Evolutionary conservation across 805 yeast genomes (phyloP).

Genomic region (Brettanomyces anomalus): DNA sequence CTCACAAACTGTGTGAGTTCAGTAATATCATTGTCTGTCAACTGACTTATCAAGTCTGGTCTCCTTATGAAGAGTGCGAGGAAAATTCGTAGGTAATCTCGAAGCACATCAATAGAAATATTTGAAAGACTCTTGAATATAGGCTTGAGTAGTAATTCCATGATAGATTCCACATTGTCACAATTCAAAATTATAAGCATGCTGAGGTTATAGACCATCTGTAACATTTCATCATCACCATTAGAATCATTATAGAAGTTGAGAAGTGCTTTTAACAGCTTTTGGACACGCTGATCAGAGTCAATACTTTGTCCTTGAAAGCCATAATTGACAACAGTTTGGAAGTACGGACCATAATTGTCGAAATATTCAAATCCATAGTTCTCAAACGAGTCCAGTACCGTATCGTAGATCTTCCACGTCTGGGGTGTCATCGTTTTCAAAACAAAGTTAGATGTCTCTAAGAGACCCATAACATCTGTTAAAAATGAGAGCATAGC

Average conservation of each 20-base stretch:
- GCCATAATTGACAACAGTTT: slow-evolving; percentile 38
- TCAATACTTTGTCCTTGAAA: slow-evolving; percentile 18
- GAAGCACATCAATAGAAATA: slow-evolving; percentile 1
- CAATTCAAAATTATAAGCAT: slow-evolving; percentile 2
- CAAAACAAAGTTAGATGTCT: slow-evolving; percentile 58
- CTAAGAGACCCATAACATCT: slow-evolving; percentile 65
- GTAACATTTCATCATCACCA: slow-evolving; percentile 15
- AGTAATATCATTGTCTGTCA: not conserved
- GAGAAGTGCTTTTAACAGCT: slow-evolving; percentile 14
- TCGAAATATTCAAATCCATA: slow-evolving; percentile 45
- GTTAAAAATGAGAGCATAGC: slow-evolving; percentile 65
- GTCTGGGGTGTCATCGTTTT: slow-evolving; percentile 32
- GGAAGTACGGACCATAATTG: slow-evolving; percentile 39
- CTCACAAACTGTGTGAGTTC: slow-evolving; percentile 28
- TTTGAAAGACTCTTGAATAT: slow-evolving; percentile 29
- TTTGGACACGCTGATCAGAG: slow-evolving; percentile 14
- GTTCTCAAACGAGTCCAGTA: slow-evolving; percentile 38
- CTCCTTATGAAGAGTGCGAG: slow-evolving; percentile 1
- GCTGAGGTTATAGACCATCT: slow-evolving; percentile 13
- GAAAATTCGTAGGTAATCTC: not conserved
- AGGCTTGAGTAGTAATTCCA: slow-evolving; percentile 12
- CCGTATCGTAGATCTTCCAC: slow-evolving; percentile 33
- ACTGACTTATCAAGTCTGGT: not conserved
- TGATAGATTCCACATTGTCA: slow-evolving; percentile 8
- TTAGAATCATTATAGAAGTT: slow-evolving; percentile 12